Evolutionary conservation across 2,329 filamentous ascomycete genomes (phyloP), one percentile per base, ranked within the genome.

Genomic region (Epichloe aotearoae): DNA sequence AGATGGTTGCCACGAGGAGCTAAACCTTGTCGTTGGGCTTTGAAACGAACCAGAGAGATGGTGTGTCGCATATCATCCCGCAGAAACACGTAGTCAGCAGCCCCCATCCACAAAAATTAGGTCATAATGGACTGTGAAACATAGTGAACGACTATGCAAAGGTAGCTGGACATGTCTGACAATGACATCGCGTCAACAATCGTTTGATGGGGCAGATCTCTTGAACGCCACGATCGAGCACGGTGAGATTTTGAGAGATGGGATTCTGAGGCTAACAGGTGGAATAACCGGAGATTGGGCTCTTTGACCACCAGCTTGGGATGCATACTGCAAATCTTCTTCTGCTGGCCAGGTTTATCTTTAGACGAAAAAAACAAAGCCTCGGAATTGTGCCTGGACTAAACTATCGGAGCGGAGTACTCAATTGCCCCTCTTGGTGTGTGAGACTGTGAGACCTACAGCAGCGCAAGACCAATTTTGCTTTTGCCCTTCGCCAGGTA

Each of bases 391-490:
- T 46, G 19, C 47, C 42, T 37, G 33, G 12, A 8, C 15, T 33
- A 20, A 26, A n/a, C 10, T 15, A n/a, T 14, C 34, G n/a, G 34
- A 46, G 30, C 11, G 39, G 34, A 37, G 38, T 11, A 47, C 44
- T 26, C 19, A 38, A 36, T 23, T 39, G 38, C 47, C 50, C 49
- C 52, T 54, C 49, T 40, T 8, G 36, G 26, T 55, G 52, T 49
- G 50, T 57, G 26, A 30, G 26, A 30, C 26, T 30, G 20, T 47
- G 52, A 58, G 57, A 58, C 57, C 46, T 53, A 53, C 55, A 49
- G 43, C 46, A 52, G 50, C 39, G 36, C 47, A 46, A 50, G 50
- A 54, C 47, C 46, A 19, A 44, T 17, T 40, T 54, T 51, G 34
- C 47, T 50, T 49, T 52, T 53, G 19, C 33, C 46, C 15, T 23